phyloP scores from a whole-genome alignment of 805 yeast species.

The Priceomyces fermenticarens region DNA sequence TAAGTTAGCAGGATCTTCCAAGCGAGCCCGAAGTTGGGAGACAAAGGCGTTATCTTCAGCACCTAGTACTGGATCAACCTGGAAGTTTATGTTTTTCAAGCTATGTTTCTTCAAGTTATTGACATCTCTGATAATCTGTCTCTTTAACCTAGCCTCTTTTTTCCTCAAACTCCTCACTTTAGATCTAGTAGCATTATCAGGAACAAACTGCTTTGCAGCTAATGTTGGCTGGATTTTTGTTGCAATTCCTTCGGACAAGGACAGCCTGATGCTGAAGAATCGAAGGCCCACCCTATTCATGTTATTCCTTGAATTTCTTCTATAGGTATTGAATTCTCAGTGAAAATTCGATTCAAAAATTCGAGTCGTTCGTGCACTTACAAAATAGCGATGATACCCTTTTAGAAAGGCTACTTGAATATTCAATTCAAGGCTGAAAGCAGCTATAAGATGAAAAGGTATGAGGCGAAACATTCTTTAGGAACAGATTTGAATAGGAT shows the following conservation, averaged over 20 bases:
- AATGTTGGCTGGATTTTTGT: constrained; percentile 18
- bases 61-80: constrained; percentile 85
- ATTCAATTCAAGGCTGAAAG: not conserved
- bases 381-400: not conserved
- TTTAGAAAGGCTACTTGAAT: not conserved
- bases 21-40: constrained; percentile 60
- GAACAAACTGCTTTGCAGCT: constrained; percentile 38
- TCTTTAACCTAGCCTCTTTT: constrained; percentile 38
- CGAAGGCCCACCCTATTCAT: too few relatives aligned
- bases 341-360: not conserved
- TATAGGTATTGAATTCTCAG: not conserved
- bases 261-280: too few relatives aligned
- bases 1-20: constrained; percentile 63
- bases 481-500: constrained; percentile 1
- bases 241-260: too few relatives aligned
- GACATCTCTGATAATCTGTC: constrained; percentile 38
- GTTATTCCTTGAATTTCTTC: too few relatives aligned
- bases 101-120: constrained; percentile 39
- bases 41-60: constrained; percentile 63
- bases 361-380: not conserved
- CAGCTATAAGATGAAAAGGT: not conserved
- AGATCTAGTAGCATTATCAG: constrained; percentile 28
- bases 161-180: constrained; percentile 33
- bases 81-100: constrained; percentile 27
- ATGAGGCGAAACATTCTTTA: not conserved